Percentiles rank a stretch among this genome's conserved stretches.
Evolutionary conservation across 148 eudicot species (phyloP).

Genomic region (Oxyria digyna): DNA sequence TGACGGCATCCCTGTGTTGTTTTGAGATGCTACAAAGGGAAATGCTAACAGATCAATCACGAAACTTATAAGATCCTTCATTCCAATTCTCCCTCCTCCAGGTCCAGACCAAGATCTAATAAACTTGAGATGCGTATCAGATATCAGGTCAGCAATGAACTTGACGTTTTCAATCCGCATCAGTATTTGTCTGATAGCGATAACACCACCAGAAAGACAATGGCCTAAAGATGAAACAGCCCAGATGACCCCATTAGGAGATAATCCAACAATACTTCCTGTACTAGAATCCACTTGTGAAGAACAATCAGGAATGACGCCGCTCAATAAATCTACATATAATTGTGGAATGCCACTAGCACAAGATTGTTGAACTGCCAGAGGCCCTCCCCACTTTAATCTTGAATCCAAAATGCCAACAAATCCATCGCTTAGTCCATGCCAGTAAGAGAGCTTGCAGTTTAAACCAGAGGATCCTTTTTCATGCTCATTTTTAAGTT

Average conservation of each 20-base stretch:
- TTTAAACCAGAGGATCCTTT: conserved; percentile 17
- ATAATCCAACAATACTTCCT: conserved; percentile 48
- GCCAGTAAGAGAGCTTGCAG: conserved; percentile 71
- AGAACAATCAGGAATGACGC: conserved; percentile 24
- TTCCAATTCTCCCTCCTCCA: conserved; percentile 76
- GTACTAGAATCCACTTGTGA: conserved; percentile 23
- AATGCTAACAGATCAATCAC: conserved; percentile 87
- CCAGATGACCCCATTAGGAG: conserved; percentile 86
- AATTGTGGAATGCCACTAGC: conserved; percentile 94
- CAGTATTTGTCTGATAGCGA: conserved; percentile 64
- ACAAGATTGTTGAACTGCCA: conserved; percentile 85
- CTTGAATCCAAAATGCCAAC: conserved; percentile 75
- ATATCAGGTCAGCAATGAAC: conserved; percentile 54
- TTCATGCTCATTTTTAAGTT: conserved; percentile 25
- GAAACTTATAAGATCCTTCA: conserved; percentile 53
- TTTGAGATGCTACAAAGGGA: conserved; percentile 91
- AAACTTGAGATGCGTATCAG: conserved; percentile 63
- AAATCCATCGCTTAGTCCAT: conserved; percentile 88
- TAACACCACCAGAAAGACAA: conserved; percentile 84
- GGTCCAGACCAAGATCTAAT: conserved; percentile 69
- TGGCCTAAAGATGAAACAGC: conserved; percentile 73
- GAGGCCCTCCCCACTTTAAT: conserved; percentile 81
- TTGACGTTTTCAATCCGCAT: conserved; percentile 56
- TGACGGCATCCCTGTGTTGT: conserved; percentile 57
- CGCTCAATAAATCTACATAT: conserved; percentile 51